Conservation (phyloP, 1,139 yeast genomes). For the Geotrichum fermentans region DNA sequence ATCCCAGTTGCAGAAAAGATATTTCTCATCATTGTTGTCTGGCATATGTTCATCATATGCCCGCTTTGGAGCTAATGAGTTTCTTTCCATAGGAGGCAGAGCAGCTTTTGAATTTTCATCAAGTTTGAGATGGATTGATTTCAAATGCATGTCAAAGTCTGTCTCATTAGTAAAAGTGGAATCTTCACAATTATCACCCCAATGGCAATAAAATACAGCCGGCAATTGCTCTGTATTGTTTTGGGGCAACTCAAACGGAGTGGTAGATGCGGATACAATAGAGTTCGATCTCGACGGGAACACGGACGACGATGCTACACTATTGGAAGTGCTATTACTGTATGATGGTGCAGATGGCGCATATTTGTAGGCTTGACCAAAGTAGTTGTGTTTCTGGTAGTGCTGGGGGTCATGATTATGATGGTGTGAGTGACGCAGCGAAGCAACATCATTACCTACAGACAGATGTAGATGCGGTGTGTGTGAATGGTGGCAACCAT, state of each 20-base stretch:
- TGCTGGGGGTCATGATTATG: background rate
- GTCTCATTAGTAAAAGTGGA: slow-evolving; percentile 29
- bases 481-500: background rate
- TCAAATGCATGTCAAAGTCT: slow-evolving; percentile 35
- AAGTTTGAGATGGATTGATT: slow-evolving; percentile 21
- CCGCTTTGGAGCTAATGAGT: slow-evolving; percentile 7
- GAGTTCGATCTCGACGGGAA: slow-evolving; percentile 14
- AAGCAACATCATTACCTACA: slow-evolving; percentile 3
- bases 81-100: slow-evolving; percentile 15
- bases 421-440: slow-evolving; percentile 9
- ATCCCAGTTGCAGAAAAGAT: slow-evolving; percentile 39
- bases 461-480: background rate
- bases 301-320: slow-evolving; percentile 8
- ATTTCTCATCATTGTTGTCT: slow-evolving; percentile 3
- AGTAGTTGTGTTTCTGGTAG: background rate
- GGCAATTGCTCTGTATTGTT: background rate
- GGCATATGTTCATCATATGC: slow-evolving; percentile 7
- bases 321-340: background rate
- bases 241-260: background rate
- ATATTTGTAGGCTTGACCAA: too few relatives aligned
- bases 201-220: slow-evolving; percentile 34
- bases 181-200: slow-evolving; percentile 36
- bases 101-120: slow-evolving; percentile 3
- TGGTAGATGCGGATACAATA: slow-evolving; percentile 6
- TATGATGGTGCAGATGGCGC: background rate